Base-by-base conservation (phyloP, 805 yeast species). In the Candida nonsorbophila region DNA sequence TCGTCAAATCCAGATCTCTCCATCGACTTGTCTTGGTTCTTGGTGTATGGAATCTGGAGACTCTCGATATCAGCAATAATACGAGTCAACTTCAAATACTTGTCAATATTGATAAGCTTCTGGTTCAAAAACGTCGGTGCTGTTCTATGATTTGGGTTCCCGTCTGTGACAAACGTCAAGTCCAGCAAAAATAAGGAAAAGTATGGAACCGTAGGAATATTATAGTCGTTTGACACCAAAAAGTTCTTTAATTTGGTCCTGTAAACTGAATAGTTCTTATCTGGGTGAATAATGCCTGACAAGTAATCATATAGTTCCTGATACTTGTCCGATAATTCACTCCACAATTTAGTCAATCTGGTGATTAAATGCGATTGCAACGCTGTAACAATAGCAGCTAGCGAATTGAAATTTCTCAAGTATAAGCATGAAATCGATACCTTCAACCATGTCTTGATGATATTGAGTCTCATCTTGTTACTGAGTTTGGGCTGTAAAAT, bases 311-410 rank as follows among this genome's bases (percentile, higher is more conserved):
- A 81, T 29, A 83, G 55, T 22, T 74, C 82, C 10, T 53, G 57
- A 44, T 81, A 81, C 42, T 81, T 81, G 3, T 60, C 71, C 1
- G 77, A 66, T 20, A 83, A 49, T 1, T 61, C 69, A 2, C 51
- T 58, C 88, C 88, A 81, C 7, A 83, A 48, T 24, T 54, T 61
- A n/a, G 63, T 51, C 29, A 83, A 52, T 49, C 92, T 65, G 0
- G 85, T 76, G 23, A 84, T 58, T 23, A 79, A 66, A 48, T 79
- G 84, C 29, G 81, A 78, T 49, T 84, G 94, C 37, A 84, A 59
- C 2, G 87, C 69, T 1, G 87, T 81, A 60, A 84, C 74, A 25
- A 84, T 79, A 1, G 90, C 80, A 2, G 90, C 88, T 37, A 84
- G 59, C 0, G 92, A 78, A 47, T 84, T 84, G 59, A 77, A 83